Evolutionary conservation across 2,329 filamentous ascomycete genomes (phyloP).

Genomic region (Fusarium xylarioides): DNA sequence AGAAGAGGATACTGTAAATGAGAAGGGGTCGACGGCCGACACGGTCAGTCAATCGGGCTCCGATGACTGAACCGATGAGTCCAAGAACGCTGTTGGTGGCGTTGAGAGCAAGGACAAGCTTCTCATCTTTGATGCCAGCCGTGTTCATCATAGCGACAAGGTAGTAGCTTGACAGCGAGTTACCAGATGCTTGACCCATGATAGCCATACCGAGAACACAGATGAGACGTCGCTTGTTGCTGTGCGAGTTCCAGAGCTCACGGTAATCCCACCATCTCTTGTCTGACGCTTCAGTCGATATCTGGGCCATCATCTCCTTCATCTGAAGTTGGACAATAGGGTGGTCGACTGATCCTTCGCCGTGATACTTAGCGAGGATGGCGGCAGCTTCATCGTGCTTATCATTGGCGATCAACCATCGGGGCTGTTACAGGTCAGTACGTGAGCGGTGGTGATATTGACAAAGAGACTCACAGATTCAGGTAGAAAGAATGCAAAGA

Average conservation of each 20-base stretch:
- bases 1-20: slow-evolving; percentile 53
- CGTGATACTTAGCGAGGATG: slow-evolving; percentile 50
- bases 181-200: slow-evolving; percentile 64
- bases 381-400: slow-evolving; percentile 47
- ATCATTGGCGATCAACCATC: slow-evolving; percentile 53
- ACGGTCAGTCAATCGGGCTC: slow-evolving; percentile 53
- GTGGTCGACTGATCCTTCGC: slow-evolving; percentile 44
- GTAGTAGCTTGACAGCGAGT: slow-evolving; percentile 61
- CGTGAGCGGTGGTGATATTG: rapidly evolving
- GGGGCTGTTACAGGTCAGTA: slow-evolving; percentile 36
- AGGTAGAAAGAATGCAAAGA: slow-evolving; percentile 49
- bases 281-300: slow-evolving; percentile 55
- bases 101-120: slow-evolving; percentile 62
- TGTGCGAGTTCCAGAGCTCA: slow-evolving; percentile 59
- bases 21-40: slow-evolving; percentile 63
- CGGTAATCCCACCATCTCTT: slow-evolving; percentile 65
- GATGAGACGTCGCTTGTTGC: slow-evolving; percentile 59
- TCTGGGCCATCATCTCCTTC: slow-evolving; percentile 51
- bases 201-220: slow-evolving; percentile 62
- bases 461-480: slow-evolving; percentile 43
- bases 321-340: slow-evolving; percentile 53
- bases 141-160: slow-evolving; percentile 57
- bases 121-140: slow-evolving; percentile 38
- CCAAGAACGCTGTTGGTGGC: slow-evolving; percentile 56
- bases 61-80: slow-evolving; percentile 51